A percentile compares a stretch with the other conserved stretches of the same genome.
Conservation (phyloP, 2,329 filamentous ascomycete species). For the Pseudocercospora fijiensis region DNA sequence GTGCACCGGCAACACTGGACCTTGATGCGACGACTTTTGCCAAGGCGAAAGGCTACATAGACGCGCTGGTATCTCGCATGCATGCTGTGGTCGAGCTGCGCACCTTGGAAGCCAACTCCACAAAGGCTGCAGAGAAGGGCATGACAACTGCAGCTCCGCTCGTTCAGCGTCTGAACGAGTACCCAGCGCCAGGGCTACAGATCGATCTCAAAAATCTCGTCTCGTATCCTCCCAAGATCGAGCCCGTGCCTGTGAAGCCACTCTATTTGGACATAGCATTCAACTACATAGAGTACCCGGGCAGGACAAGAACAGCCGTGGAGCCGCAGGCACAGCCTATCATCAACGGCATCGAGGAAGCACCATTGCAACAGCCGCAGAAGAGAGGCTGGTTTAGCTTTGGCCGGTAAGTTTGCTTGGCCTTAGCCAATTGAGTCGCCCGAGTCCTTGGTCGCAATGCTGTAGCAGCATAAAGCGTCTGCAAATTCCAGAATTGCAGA, state of each 20-base stretch:
- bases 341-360: slow-evolving; percentile 27
- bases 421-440: background rate
- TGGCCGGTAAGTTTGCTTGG: slow-evolving; percentile 39
- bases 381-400: slow-evolving; percentile 56
- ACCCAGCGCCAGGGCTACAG: slow-evolving; percentile 59
- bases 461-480: background rate
- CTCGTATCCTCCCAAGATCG: slow-evolving; percentile 78
- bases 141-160: slow-evolving; percentile 57
- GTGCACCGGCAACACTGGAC: slow-evolving; percentile 63
- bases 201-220: slow-evolving; percentile 80
- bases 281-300: slow-evolving; percentile 95
- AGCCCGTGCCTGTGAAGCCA: slow-evolving; percentile 85
- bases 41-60: slow-evolving; percentile 62
- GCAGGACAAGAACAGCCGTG: slow-evolving; percentile 45
- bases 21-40: slow-evolving; percentile 61
- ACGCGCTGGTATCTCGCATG: slow-evolving; percentile 72
- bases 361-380: slow-evolving; percentile 41
- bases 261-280: slow-evolving; percentile 94
- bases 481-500: background rate
- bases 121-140: slow-evolving; percentile 48
- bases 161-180: slow-evolving; percentile 72
- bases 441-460: background rate
- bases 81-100: slow-evolving; percentile 83
- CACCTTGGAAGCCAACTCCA: slow-evolving; percentile 56
- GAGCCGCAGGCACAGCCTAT: slow-evolving; percentile 30